Base-by-base conservation (phyloP, 352 stramenopile genomes). In the Phytopythium sindhum region DNA sequence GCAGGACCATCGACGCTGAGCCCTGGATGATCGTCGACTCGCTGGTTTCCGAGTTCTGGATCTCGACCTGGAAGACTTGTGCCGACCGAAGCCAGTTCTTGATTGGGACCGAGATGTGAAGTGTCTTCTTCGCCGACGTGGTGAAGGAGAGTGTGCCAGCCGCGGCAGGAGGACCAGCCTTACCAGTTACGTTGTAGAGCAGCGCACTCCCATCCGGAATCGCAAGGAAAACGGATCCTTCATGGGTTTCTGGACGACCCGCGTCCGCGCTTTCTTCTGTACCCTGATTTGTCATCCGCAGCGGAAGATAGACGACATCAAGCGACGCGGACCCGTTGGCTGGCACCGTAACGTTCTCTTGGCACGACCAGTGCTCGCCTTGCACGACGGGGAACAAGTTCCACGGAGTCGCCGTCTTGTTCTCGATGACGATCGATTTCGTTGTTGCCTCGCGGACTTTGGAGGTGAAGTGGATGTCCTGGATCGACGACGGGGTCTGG, bases 161-260 rank as follows among this genome's bases (percentile, higher is more conserved):
- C 1, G 66, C 55, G 19, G 80, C 64, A 11, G 91, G 91, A 0
- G 84, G 61, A 1, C 64, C 70, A 4, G 92, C 88, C 33, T 85
- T 91, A 1, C 93, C 93, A 35, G 78, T 68, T 9, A 98, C 50
- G 51, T 93, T 93, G 71, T 95, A 98, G 28, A 97, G 63, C 12
- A 98, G 64, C 1, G 89, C 93, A 50, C 70, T 90, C 15, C 93
- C 93, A 44, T 98, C 91, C 19, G 92, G 93, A 28, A 98, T 87
- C 10, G 93, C 86, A 19, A 98, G 80, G 62, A 98, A 98, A 35
- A 98, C 68, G 1, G 84, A 90, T 23, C 91, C 92, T 42, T 82
- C 65, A 64, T 97, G 90, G 8, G 69, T 60, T 35, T 79, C 70
- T 2, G 77, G 78, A 1, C 80, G 81, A 14, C 75, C 50, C 0